Base-by-base conservation (phyloP, 768 basidiomycete genomes). In the Pholiota molesta region DNA sequence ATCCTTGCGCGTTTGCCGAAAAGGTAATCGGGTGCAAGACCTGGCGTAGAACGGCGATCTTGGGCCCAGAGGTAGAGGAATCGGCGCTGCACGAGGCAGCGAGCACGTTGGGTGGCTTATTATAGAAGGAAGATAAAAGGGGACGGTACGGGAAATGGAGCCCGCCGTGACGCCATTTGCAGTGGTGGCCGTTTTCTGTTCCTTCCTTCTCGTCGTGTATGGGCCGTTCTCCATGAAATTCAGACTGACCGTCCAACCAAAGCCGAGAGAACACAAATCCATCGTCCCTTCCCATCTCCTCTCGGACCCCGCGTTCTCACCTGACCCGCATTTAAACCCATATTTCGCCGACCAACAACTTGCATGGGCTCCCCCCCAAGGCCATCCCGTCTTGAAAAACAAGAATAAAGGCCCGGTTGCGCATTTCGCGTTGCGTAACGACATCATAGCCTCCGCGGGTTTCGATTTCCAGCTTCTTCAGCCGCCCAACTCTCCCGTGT, bases 271-370 rank as follows among this genome's bases (percentile, higher is more conserved):
- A 44, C 62, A 37, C 21, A 63, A 61, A 52, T 63, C 62, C 35
- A 60, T 69, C 39, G 62, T 63, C 71, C 72, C 67, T 54, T 72
- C 66, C 55, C 59, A 60, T 21, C 75, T 68, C 63, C 74, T 80
- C 3, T 76, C 79, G 56, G 77, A 83, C 67, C 86, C 85, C 54
- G 86, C 86, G 0, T 87, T 87, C 76, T 86, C 86, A 64, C 65
- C 80, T 56, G 81, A 86, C 74, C 86, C 86, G 17, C 75, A 75
- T 57, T 68, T 76, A 4, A 76, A 88, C 71, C 86, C 85, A 1
- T 78, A 72, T 71, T 71, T 75, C 67, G 63, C 74, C 61, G 67
- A 66, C 68, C 69, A 72, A 61, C 63, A 73, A 56, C 66, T 66
- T 52, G 65, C 65, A 59, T 71, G 70, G 73, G 55, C 68, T 49